Conservation (phyloP, 164 flowering plant genomes). For the Vitis labrusca region DNA sequence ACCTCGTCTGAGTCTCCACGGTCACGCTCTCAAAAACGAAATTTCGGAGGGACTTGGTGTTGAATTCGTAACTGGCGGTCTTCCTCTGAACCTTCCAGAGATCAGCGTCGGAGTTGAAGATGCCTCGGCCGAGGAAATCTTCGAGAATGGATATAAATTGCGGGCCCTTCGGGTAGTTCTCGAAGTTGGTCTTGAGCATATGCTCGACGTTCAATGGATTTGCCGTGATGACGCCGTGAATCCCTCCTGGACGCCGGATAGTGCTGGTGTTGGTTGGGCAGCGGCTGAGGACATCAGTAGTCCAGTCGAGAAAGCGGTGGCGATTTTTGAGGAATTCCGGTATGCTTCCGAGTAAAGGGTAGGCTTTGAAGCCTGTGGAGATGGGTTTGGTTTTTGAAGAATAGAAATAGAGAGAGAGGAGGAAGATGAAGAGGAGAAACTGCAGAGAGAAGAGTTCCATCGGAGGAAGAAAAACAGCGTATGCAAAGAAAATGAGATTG, state of each 20-base stretch:
- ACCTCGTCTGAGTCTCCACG: conserved; percentile 28
- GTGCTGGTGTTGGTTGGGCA: conserved; percentile 44
- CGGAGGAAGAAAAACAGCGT: too few species aligned
- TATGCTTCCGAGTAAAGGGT: conserved; percentile 52
- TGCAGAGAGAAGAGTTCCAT: conserved; percentile 25
- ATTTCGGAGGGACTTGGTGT: conserved; percentile 48
- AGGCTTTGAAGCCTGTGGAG: conserved; percentile 37
- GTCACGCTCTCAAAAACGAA: conserved; percentile 41
- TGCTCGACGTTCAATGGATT: conserved; percentile 48
- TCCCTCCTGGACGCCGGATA: conserved; percentile 46
- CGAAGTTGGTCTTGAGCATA: conserved; percentile 53
- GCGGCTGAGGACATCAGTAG: conserved; percentile 33
- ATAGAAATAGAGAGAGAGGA: conserved; percentile 17
- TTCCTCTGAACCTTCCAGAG: conserved; percentile 59
- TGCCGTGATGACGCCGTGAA: conserved; percentile 38
- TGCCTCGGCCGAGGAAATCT: conserved; percentile 59
- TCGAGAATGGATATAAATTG: conserved; percentile 25
- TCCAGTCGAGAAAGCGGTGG: conserved; percentile 65
- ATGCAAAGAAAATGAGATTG: too few species aligned
- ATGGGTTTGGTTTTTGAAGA: conserved; percentile 6
- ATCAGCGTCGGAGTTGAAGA: conserved; percentile 55
- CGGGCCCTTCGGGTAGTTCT: conserved; percentile 54
- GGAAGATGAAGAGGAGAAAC: conserved; percentile 18
- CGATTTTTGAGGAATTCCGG: conserved; percentile 52
- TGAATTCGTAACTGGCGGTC: conserved; percentile 64